These are phyloP conservation scores for Podaxis sp. DNA, from an alignment of 768 basidiomycete species.

Conservation along the genomic window DNA sequence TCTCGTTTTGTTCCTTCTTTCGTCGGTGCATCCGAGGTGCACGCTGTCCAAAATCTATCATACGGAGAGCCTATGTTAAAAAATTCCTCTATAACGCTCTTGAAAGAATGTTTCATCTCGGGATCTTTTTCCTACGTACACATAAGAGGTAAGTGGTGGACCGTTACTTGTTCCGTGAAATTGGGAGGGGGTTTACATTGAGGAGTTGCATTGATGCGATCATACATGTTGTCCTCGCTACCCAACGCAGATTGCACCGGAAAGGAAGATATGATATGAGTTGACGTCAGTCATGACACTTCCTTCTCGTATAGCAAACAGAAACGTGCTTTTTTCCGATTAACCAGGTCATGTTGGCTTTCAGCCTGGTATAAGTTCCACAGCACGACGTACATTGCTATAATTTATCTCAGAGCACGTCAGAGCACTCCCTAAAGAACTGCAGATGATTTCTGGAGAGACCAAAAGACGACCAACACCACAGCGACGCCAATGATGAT, in stretches of 20 bases:
- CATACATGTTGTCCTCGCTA: too few species aligned
- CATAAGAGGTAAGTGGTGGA: not conserved
- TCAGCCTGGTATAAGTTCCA: too few species aligned
- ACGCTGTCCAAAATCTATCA: too few species aligned
- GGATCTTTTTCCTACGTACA: not conserved
- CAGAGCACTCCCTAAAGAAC: not conserved
- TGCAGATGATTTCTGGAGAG: not conserved
- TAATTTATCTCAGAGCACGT: not conserved
- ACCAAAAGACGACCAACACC: not conserved
- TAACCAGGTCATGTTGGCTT: not conserved
- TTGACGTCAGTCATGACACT: slow-evolving; percentile 7
- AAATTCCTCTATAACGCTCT: too few species aligned
- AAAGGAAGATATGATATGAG: not conserved
- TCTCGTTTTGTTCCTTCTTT: not conserved
- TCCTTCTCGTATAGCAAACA: not conserved
- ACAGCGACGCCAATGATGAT: not conserved
- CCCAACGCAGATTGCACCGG: not conserved
- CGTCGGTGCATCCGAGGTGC: too few species aligned
- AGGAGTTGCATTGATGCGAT: too few species aligned
- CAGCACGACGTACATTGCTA: too few species aligned
- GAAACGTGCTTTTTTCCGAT: not conserved
- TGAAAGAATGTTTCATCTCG: not conserved
- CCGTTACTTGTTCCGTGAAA: too few species aligned
- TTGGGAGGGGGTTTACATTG: too few species aligned
- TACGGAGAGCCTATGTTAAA: too few species aligned